phyloP scores from a whole-genome alignment of 352 stramenopile genomes.

The Globisporangium emineosum region DNA sequence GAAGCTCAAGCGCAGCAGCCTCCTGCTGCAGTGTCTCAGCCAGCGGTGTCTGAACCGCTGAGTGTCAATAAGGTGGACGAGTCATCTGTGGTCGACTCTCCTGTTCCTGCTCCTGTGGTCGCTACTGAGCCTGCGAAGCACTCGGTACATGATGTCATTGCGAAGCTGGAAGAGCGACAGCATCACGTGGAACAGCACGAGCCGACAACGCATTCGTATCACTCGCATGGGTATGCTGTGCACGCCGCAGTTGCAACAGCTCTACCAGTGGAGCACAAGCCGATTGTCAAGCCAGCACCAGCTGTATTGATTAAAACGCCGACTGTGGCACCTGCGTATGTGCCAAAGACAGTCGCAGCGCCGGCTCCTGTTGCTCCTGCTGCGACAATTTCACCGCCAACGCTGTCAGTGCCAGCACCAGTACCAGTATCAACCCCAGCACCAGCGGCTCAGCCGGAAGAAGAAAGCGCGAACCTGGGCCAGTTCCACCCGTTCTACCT shows the following conservation, averaged over 20 bases:
- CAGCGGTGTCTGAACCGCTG: neutral
- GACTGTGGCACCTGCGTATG: neutral
- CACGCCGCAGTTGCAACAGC: neutral
- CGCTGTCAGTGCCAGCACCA: neutral
- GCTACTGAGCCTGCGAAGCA: neutral
- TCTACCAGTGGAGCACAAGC: neutral
- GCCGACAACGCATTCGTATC: neutral
- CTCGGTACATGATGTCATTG: neutral
- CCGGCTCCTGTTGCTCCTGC: conserved; percentile 6
- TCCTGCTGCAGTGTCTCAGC: neutral
- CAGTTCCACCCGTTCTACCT: conserved; percentile 51
- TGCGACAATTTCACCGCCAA: conserved; percentile 1
- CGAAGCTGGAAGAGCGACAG: neutral
- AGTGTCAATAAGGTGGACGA: neutral
- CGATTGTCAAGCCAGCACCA: neutral
- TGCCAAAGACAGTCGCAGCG: neutral
- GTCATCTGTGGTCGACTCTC: neutral
- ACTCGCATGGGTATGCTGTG: neutral
- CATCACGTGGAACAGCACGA: neutral
- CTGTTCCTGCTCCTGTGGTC: neutral
- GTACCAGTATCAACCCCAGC: neutral
- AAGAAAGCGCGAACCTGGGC: neutral
- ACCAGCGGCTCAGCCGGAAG: neutral
- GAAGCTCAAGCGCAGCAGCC: neutral
- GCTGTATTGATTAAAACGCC: neutral